Base-by-base conservation (phyloP, 805 yeast genomes). In the Tetrapisispora taiwanensis region DNA sequence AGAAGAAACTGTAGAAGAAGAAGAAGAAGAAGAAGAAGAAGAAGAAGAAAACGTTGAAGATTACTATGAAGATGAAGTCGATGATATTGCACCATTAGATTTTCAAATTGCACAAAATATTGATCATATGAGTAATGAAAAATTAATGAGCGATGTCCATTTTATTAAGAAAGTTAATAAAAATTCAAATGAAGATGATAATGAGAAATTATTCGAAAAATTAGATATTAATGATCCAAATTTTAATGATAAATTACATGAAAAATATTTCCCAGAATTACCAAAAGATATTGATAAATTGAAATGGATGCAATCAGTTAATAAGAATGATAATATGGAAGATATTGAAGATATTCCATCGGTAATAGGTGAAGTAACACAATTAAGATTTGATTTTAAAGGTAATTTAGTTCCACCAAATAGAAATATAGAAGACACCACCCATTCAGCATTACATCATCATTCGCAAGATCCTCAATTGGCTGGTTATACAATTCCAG, bases 401-500 rank as follows among this genome's bases (percentile, higher is more conserved):
- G 98, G 97, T 10, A 71, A 84, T 52, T 61, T 92, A 47, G 70
- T 92, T 3, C 70, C 79, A 7, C 81, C 83, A 6, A 62, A 70
- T 0, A 70, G 77, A 41, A 68, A 78, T 27, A 60, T 66, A 14
- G 46, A 65, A 1, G 62, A 76, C 7, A 78, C 83, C 2, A 71
- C 81, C 0, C 67, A 71, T 33, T 58, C 74, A 33, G 98, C 95
- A 0, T 72, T 92, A 22, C 96, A 87, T 56, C 97, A 92, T 60
- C 99, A 92, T 62, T 74, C 96, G 0, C 86, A 82, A 10, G 79
- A 82, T 39, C 96, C 97, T 0, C 79, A 80, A 37, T 69, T 89
- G 42, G 95, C 97, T 0, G 99, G 99, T 0, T 92, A 92, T 61
- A 89, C 97, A 0, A 59, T 92, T 20, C 70, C 76, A 0, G 99